Conservation (phyloP, 345 rosid genomes). For the Physaria fendleri region DNA sequence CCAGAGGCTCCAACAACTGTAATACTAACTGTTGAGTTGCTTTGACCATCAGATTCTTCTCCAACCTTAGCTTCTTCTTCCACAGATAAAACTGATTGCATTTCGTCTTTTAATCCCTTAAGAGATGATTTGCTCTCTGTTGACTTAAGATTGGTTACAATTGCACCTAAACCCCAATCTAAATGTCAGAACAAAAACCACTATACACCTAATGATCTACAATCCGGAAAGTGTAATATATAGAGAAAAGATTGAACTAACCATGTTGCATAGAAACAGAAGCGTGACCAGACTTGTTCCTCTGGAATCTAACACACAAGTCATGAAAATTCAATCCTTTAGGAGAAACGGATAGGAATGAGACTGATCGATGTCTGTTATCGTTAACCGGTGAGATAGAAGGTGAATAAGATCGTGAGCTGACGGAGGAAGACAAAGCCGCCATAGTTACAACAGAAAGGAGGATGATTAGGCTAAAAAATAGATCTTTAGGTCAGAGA, state of each 20-base stretch:
- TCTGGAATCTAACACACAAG: slow-evolving; percentile 35
- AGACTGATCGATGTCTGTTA: slow-evolving; percentile 27
- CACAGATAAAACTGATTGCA: slow-evolving; percentile 37
- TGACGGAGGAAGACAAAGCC: slow-evolving; percentile 46
- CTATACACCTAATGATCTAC: background rate
- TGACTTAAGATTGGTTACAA: slow-evolving; percentile 39
- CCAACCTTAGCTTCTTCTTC: slow-evolving; percentile 35
- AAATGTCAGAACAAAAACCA: slow-evolving; percentile 3
- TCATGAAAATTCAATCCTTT: slow-evolving; percentile 25
- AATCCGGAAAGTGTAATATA: too few relatives aligned
- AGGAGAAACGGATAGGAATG: slow-evolving; percentile 33
- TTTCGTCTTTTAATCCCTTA: slow-evolving; percentile 34
- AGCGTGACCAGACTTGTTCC: slow-evolving; percentile 31
- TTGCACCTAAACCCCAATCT: slow-evolving; percentile 43
- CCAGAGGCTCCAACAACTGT: slow-evolving; percentile 98
- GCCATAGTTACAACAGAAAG: slow-evolving; percentile 42
- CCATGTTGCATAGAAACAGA: slow-evolving; percentile 52
- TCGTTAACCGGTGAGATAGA: slow-evolving; percentile 26
- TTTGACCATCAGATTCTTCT: slow-evolving; percentile 31
- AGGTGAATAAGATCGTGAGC: slow-evolving; percentile 29
- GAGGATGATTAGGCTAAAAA: background rate
- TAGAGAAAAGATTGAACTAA: slow-evolving; percentile 24
- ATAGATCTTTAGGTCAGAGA: background rate
- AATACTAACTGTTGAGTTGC: slow-evolving; percentile 72
- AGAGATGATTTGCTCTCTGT: slow-evolving; percentile 37